Evolutionary conservation across 208 protist species (phyloP).

Genomic region (Wallacemonas sp.): DNA sequence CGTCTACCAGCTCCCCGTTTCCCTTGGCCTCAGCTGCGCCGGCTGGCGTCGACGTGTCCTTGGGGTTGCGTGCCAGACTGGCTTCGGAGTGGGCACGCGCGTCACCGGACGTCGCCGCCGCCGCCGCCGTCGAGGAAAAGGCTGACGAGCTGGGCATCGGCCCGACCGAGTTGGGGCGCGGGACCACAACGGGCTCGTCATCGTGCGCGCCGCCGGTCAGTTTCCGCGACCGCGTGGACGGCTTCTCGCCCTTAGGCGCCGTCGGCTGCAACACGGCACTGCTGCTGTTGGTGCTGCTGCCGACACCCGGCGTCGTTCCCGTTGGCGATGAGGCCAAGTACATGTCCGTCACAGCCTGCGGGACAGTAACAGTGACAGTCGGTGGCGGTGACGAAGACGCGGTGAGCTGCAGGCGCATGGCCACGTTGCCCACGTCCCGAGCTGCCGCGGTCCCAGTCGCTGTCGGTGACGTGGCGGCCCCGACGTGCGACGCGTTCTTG

Average conservation of each 20-base stretch:
- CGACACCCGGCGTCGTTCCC: no score
- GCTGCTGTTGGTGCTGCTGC: neutral
- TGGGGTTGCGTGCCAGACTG: no score
- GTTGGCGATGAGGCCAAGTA: no score
- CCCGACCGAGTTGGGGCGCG: constrained; percentile 6
- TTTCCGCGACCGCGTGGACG: constrained; percentile 35
- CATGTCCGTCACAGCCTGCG: neutral
- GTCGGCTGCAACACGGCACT: constrained; percentile 32
- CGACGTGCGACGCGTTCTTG: neutral
- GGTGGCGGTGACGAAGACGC: neutral
- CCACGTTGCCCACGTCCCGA: neutral
- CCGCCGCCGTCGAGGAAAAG: no score
- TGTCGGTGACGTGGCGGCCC: neutral
- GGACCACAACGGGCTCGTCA: constrained; percentile 15
- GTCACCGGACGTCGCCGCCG: no score
- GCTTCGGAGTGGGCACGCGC: no score
- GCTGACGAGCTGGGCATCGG: no score
- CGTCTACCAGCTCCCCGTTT: no score
- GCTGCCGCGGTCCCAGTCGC: neutral
- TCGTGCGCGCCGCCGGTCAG: constrained; percentile 35
- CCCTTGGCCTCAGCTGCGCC: no score
- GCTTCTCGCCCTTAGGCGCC: constrained; percentile 51
- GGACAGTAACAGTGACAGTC: neutral
- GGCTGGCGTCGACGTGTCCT: no score
- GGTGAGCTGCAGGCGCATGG: neutral